These are phyloP conservation scores for Exophiala phaeomuriformis DNA, from an alignment of 2,329 filamentous ascomycete species.

Conservation along the genomic window DNA sequence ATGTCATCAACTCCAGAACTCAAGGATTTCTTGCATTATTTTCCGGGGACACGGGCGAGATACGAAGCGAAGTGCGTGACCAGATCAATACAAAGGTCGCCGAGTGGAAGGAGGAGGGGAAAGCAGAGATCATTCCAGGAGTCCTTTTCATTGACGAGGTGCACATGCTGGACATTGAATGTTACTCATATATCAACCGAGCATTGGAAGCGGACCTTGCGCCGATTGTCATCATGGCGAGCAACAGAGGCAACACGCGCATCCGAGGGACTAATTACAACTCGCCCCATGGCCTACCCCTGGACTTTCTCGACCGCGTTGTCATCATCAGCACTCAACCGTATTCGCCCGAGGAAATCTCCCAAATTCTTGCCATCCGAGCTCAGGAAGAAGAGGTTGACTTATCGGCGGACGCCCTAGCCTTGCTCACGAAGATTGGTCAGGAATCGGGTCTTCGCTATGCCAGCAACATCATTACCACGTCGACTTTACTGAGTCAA, in stretches of 20 bases:
- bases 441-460: constrained; percentile 87
- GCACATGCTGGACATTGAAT: constrained; percentile 99
- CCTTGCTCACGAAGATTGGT: constrained; percentile 90
- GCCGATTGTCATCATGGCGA: constrained; percentile 98
- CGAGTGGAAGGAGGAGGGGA: constrained; percentile 99
- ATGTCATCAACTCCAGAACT: constrained; percentile 98
- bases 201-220: constrained; percentile 91
- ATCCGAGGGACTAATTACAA: constrained; percentile 92
- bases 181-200: constrained; percentile 97
- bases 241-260: constrained; percentile 83
- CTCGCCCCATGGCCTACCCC: constrained; percentile 84
- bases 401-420: constrained; percentile 78
- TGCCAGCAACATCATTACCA: constrained; percentile 96
- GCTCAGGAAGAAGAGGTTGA: constrained; percentile 96
- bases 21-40: constrained; percentile 96
- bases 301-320: constrained; percentile 92
- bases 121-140: constrained; percentile 93
- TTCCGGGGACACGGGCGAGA: constrained; percentile 96
- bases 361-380: constrained; percentile 84
- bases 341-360: constrained; percentile 76
- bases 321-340: constrained; percentile 91
- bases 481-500: constrained; percentile 75
- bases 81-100: constrained; percentile 99
- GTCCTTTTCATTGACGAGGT: constrained; percentile 98
- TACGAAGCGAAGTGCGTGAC: constrained; percentile 90